Percentiles rank a stretch among this genome's conserved stretches.
phyloP scores from a whole-genome alignment of 192 early-diverging fungal species.

The Coemansia guatemalensis region DNA sequence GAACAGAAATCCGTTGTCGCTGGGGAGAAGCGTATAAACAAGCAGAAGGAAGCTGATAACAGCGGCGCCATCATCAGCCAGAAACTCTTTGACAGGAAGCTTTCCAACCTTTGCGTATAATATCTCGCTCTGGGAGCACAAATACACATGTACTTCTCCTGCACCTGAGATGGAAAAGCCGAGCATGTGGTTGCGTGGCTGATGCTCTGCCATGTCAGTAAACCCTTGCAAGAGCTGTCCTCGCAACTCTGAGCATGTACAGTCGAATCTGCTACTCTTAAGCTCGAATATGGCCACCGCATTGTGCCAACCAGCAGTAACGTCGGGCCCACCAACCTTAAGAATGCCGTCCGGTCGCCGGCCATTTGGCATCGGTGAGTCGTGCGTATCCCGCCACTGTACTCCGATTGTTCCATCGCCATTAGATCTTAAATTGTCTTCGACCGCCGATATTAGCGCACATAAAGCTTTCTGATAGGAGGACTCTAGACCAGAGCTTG shows the following conservation, averaged over 20 bases:
- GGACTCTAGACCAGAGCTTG: not conserved
- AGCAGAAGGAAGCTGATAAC: not conserved
- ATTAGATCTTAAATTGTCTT: not conserved
- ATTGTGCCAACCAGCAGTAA: not conserved
- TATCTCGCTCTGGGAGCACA: not conserved
- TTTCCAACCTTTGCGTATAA: not conserved
- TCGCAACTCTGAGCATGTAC: not conserved
- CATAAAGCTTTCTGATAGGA: not conserved
- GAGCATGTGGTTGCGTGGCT: slow-evolving; percentile 4
- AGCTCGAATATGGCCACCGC: not conserved
- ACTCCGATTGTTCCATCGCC: not conserved
- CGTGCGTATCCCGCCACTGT: slow-evolving; percentile 5
- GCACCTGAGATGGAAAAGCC: not conserved
- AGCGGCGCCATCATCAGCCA: not conserved
- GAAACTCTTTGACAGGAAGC: not conserved
- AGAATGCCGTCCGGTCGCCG: slow-evolving; percentile 3
- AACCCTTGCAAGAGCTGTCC: not conserved
- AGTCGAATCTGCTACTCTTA: not conserved
- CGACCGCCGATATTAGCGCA: not conserved
- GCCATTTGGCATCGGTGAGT: not conserved
- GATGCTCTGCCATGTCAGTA: slow-evolving; percentile 4
- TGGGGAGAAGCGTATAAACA: not conserved
- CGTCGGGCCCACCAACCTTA: not conserved
- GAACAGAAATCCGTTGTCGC: not conserved
- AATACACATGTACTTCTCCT: slow-evolving; percentile 3